These are phyloP conservation scores for Kodamaea ohmeri DNA, from an alignment of 1,139 yeast species.

Conservation along the genomic window DNA sequence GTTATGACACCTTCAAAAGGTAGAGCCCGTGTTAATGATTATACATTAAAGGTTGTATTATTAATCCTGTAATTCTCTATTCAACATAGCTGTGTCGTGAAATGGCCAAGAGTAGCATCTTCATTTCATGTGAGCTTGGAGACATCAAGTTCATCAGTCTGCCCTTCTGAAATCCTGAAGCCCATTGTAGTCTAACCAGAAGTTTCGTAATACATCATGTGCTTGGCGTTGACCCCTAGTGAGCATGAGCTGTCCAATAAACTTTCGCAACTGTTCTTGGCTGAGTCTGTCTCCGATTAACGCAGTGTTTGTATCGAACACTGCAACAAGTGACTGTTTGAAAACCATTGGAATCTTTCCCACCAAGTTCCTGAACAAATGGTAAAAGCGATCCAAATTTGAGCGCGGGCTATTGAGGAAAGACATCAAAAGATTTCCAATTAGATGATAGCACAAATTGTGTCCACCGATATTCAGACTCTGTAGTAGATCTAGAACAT, in stretches of 20 bases:
- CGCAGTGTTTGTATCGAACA: slow-evolving; percentile 22
- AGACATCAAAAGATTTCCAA: slow-evolving; percentile 30
- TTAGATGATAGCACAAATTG: slow-evolving; percentile 35
- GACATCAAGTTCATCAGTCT: background rate
- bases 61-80: no score
- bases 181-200: slow-evolving; percentile 61
- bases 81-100: no score
- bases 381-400: slow-evolving; percentile 55
- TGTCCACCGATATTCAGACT: slow-evolving; percentile 20
- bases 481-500: slow-evolving; percentile 31
- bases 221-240: slow-evolving; percentile 67
- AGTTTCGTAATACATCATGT: slow-evolving; percentile 53
- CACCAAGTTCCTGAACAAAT: slow-evolving; percentile 52
- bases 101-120: background rate
- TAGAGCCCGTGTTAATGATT: no score
- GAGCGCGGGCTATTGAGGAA: slow-evolving; percentile 57
- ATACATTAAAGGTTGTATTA: no score
- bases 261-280: slow-evolving; percentile 23
- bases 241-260: slow-evolving; percentile 54
- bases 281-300: slow-evolving; percentile 12
- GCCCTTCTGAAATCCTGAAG: slow-evolving; percentile 36
- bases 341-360: slow-evolving; percentile 50
- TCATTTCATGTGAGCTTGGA: background rate
- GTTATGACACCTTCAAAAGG: no score
- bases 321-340: slow-evolving; percentile 43